Evolutionary conservation across 164 flowering plant genomes (phyloP).

Genomic region (Vitis cinerea): DNA sequence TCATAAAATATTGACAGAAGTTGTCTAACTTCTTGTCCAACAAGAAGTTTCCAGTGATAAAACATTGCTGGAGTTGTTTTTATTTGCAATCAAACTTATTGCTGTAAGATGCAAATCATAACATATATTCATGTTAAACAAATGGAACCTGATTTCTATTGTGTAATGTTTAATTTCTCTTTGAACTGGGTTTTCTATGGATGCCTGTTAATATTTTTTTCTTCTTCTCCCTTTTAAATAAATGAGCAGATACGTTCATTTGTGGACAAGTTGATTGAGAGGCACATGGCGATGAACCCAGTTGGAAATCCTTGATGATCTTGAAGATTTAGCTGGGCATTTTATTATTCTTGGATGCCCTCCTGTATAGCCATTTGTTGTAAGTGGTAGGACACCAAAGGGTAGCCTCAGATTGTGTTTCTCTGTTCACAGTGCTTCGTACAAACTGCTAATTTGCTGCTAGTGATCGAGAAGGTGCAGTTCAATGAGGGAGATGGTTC

Average conservation of each 20-base stretch:
- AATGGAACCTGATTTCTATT: too few relatives aligned
- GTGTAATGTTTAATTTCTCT: neutral
- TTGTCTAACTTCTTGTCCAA: too few relatives aligned
- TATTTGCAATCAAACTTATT: too few relatives aligned
- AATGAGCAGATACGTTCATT: conserved; percentile 87
- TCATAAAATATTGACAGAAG: too few relatives aligned
- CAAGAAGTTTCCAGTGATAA: too few relatives aligned
- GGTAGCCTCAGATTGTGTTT: conserved; percentile 2
- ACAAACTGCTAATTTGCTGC: conserved; percentile 1
- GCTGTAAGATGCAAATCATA: too few relatives aligned
- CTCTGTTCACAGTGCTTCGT: neutral
- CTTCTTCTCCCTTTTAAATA: neutral
- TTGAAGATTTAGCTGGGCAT: conserved; percentile 11
- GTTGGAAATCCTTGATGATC: conserved; percentile 44
- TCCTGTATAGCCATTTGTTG: conserved; percentile 14
- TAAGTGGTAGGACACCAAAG: neutral
- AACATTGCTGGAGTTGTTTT: too few relatives aligned
- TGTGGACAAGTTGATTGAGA: conserved; percentile 94
- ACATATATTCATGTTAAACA: too few relatives aligned
- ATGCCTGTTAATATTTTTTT: conserved; percentile 1
- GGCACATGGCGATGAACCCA: conserved; percentile 71
- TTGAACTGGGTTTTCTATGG: neutral
- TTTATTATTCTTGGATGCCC: neutral
- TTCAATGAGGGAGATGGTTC: conserved; percentile 1
- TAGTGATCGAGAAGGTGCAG: conserved; percentile 5